A percentile compares a stretch with the other conserved stretches of the same genome.
Evolutionary conservation across 257 asterid species (phyloP).

Genomic region (Verbena officinalis): DNA sequence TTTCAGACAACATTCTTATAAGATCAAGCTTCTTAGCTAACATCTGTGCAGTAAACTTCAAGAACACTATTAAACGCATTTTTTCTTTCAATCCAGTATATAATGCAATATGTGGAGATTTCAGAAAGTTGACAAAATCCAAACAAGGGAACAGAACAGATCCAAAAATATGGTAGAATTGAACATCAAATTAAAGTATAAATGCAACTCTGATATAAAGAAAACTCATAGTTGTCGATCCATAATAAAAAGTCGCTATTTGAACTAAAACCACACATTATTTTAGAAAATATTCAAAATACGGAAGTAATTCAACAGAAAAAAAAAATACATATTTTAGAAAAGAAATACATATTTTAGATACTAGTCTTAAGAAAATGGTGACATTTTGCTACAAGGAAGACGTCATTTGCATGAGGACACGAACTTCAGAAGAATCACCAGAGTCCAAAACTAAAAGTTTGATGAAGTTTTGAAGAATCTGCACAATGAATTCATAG

Average conservation of each 20-base stretch:
- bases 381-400: conserved; percentile 48
- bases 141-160: neutral
- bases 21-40: conserved; percentile 1
- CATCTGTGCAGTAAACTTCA: neutral
- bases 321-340: conserved; percentile 43
- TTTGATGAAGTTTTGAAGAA: conserved; percentile 57
- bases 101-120: neutral
- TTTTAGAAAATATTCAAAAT: conserved; percentile 43
- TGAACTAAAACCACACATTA: conserved; percentile 34
- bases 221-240: conserved; percentile 33
- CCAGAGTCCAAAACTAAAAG: conserved; percentile 64
- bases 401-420: conserved; percentile 59
- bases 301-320: conserved; percentile 30
- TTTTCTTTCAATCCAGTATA: neutral
- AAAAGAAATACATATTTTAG: conserved; percentile 49
- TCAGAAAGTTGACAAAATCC: neutral
- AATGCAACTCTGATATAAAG: neutral
- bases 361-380: conserved; percentile 49
- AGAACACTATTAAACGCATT: neutral
- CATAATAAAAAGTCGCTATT: conserved; percentile 31
- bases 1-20: conserved; percentile 28
- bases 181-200: neutral
- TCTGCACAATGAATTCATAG: conserved; percentile 62
- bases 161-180: neutral
- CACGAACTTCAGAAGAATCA: conserved; percentile 71